phyloP scores from a whole-genome alignment of 2,329 filamentous ascomycete species.

The Magnaporthiopsis rhizophila region DNA sequence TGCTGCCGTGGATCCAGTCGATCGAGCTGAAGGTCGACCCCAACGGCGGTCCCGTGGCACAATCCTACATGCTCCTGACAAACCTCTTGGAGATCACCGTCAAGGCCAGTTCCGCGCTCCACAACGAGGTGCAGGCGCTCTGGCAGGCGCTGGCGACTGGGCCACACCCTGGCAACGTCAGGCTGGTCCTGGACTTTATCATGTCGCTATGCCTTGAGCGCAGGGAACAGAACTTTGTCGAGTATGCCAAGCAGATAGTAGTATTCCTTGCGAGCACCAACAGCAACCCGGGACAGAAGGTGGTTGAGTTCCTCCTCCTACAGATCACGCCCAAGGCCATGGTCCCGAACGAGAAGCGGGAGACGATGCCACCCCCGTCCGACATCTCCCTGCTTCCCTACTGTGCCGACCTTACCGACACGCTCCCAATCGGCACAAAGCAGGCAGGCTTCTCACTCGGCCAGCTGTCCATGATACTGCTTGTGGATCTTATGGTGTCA shows the following conservation, averaged over 20 bases:
- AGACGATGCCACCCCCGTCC: conserved; percentile 58
- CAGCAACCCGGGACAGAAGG: conserved; percentile 70
- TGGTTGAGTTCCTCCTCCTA: conserved; percentile 86
- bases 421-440: conserved; percentile 81
- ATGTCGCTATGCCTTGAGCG: conserved; percentile 89
- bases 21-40: conserved; percentile 90
- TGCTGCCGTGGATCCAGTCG: conserved; percentile 92
- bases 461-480: conserved; percentile 82
- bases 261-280: conserved; percentile 84
- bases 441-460: conserved; percentile 87
- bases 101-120: conserved; percentile 75
- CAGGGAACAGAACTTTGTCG: conserved; percentile 94
- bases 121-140: conserved; percentile 94
- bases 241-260: conserved; percentile 96
- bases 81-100: conserved; percentile 97
- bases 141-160: conserved; percentile 96
- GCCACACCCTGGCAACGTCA: conserved; percentile 87
- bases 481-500: conserved; percentile 94
- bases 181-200: conserved; percentile 91
- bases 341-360: conserved; percentile 80
- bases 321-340: conserved; percentile 94
- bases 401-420: conserved; percentile 73
- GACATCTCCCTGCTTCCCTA: conserved; percentile 76
- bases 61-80: conserved; percentile 88
- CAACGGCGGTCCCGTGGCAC: conserved; percentile 80